These are phyloP conservation scores for Huntiella bhutanensis DNA, from an alignment of 2,329 filamentous ascomycete genomes.

Conservation along the genomic window DNA sequence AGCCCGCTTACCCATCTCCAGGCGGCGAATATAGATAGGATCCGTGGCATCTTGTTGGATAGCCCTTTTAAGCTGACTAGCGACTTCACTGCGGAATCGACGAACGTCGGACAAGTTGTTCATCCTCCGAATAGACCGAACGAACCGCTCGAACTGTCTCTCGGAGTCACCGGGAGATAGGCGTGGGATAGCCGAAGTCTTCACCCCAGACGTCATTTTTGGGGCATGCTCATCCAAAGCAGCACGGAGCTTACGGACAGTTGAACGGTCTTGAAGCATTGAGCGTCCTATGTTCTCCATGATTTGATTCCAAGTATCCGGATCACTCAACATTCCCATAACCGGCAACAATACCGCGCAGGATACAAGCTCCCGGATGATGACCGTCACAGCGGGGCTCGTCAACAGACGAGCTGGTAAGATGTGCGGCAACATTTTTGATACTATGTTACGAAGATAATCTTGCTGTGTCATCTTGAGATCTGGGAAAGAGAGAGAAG, in stretches of 20 bases:
- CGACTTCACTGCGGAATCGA: slow-evolving; percentile 76
- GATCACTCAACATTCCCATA: slow-evolving; percentile 64
- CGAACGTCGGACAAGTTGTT: slow-evolving; percentile 85
- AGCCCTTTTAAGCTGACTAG: slow-evolving; percentile 79
- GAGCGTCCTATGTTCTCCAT: slow-evolving; percentile 78
- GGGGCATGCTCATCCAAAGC: slow-evolving; percentile 88
- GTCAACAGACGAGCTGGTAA: slow-evolving; percentile 56
- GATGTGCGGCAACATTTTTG: slow-evolving; percentile 52
- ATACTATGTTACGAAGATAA: slow-evolving; percentile 60
- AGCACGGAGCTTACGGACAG: slow-evolving; percentile 75
- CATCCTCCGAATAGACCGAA: slow-evolving; percentile 71
- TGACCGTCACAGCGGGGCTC: slow-evolving; percentile 60
- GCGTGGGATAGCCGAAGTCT: slow-evolving; percentile 54
- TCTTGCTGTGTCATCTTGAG: slow-evolving; percentile 74
- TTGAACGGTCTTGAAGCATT: slow-evolving; percentile 86
- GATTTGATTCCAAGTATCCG: slow-evolving; percentile 93
- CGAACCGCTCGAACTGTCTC: slow-evolving; percentile 83
- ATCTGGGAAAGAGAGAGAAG: slow-evolving; percentile 64
- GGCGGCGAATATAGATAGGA: slow-evolving; percentile 63
- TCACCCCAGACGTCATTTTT: slow-evolving; percentile 47
- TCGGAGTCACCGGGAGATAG: slow-evolving; percentile 71
- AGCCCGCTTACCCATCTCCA: slow-evolving; percentile 82
- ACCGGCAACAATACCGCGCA: slow-evolving; percentile 79
- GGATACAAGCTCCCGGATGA: slow-evolving; percentile 78
- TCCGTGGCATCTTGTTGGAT: slow-evolving; percentile 62